Conservation (phyloP, 108 stramenopile genomes). For the Nitzschia putrida region DNA sequence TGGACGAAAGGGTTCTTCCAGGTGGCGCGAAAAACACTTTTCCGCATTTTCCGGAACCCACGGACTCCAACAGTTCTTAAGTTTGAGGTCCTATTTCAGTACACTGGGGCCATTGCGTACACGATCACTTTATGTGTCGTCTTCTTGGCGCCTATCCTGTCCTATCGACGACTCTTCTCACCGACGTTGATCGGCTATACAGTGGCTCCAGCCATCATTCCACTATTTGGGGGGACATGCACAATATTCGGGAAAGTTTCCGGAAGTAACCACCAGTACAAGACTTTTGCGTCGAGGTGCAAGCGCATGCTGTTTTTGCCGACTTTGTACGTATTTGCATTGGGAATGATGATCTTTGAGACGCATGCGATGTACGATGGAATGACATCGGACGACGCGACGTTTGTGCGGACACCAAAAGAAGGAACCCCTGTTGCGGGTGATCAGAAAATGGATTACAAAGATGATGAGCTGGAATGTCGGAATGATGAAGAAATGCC, state of each 20-base stretch:
- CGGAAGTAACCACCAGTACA: slow-evolving; percentile 21
- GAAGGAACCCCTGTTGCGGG: slow-evolving; percentile 8
- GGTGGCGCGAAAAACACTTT: slow-evolving; percentile 5
- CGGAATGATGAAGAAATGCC: not conserved
- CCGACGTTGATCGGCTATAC: not conserved
- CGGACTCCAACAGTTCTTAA: not conserved
- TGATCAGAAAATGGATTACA: not conserved
- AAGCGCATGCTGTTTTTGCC: slow-evolving; percentile 9
- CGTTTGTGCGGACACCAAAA: slow-evolving; percentile 28
- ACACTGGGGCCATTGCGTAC: not conserved
- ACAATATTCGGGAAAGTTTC: slow-evolving; percentile 14
- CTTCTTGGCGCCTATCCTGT: not conserved
- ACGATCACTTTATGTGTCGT: not conserved
- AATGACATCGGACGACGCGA: slow-evolving; percentile 31
- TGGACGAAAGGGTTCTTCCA: slow-evolving; percentile 38
- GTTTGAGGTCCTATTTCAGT: not conserved
- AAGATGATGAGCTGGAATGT: not conserved
- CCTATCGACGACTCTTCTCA: not conserved
- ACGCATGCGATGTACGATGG: slow-evolving; percentile 16
- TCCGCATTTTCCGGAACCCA: not conserved
- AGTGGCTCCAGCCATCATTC: not conserved
- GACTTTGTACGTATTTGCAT: not conserved
- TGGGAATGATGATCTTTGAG: slow-evolving; percentile 27
- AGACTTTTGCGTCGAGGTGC: slow-evolving; percentile 8
- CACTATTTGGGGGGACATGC: not conserved